These are phyloP conservation scores for Monosporascus cannonballus DNA, from an alignment of 2,329 filamentous ascomycete species.

Conservation along the genomic window DNA sequence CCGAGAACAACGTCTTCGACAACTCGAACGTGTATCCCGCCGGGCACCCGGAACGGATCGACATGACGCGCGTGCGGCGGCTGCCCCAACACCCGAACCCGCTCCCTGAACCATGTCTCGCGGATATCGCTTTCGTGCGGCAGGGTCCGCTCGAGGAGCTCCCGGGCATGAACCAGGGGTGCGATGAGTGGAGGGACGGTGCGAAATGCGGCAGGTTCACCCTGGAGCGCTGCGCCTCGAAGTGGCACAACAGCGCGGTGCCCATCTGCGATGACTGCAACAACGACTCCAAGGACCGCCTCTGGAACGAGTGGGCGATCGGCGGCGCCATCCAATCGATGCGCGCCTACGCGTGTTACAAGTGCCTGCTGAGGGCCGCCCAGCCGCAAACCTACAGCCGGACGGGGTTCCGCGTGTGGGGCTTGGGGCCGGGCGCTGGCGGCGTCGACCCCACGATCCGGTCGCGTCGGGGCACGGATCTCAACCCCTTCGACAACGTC, in stretches of 20 bases:
- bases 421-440: conserved; percentile 6
- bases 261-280: conserved; percentile 23
- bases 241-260: conserved; percentile 2
- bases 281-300: conserved; percentile 6
- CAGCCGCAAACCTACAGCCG: neutral
- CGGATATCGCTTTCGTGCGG: conserved; percentile 1
- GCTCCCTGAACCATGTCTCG: neutral
- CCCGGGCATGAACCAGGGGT: neutral
- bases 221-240: conserved; percentile 12
- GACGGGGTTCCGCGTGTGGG: conserved; percentile 21
- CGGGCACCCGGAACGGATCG: neutral
- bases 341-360: conserved; percentile 30
- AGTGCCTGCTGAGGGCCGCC: conserved; percentile 16
- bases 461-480: neutral
- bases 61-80: neutral
- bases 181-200: neutral
- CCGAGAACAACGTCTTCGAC: too few species aligned
- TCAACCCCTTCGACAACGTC: too few species aligned
- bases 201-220: conserved; percentile 1
- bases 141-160: neutral
- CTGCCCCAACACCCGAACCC: conserved; percentile 4
- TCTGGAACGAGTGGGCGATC: conserved; percentile 12
- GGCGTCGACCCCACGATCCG: neutral
- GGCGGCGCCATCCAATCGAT: conserved; percentile 6
- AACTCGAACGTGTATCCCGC: neutral